Conservation (phyloP, 768 basidiomycete species). For the Mycena metata region DNA sequence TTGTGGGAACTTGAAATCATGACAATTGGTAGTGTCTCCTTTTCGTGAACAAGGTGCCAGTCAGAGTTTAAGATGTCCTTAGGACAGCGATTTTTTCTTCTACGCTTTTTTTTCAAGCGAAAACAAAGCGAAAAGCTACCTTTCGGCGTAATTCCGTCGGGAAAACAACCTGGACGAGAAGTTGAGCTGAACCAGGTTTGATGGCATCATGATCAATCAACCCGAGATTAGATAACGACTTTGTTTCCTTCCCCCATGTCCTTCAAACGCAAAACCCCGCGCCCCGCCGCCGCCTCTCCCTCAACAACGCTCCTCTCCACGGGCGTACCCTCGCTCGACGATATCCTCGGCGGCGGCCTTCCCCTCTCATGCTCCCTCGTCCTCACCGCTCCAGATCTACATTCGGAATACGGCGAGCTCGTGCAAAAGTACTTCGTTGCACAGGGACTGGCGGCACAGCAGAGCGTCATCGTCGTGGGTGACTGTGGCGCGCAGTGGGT, state of each 20-base stretch:
- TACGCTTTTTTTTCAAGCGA: too few species aligned
- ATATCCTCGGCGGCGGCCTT: conserved; percentile 92
- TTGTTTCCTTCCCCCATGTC: conserved; percentile 21
- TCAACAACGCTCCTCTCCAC: conserved; percentile 62
- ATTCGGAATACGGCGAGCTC: conserved; percentile 88
- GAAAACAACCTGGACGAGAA: too few species aligned
- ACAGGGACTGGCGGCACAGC: conserved; percentile 83
- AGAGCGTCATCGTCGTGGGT: conserved; percentile 77
- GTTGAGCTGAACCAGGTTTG: neutral
- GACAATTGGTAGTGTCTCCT: too few species aligned
- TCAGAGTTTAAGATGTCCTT: too few species aligned
- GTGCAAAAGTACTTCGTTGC: conserved; percentile 91
- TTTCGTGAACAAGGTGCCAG: too few species aligned
- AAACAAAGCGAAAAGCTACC: too few species aligned
- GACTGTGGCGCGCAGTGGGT: conserved; percentile 66
- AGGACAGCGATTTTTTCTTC: too few species aligned
- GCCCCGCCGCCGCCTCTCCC: neutral
- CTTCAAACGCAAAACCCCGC: conserved; percentile 34
- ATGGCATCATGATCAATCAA: neutral
- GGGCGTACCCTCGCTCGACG: conserved; percentile 94
- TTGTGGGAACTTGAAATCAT: too few species aligned
- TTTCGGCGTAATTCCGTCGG: too few species aligned
- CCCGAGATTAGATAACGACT: neutral
- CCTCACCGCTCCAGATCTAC: conserved; percentile 85
- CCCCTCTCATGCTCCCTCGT: conserved; percentile 84